These are phyloP conservation scores for Truncatella angustata DNA, from an alignment of 2,329 filamentous ascomycete species.

Conservation along the genomic window DNA sequence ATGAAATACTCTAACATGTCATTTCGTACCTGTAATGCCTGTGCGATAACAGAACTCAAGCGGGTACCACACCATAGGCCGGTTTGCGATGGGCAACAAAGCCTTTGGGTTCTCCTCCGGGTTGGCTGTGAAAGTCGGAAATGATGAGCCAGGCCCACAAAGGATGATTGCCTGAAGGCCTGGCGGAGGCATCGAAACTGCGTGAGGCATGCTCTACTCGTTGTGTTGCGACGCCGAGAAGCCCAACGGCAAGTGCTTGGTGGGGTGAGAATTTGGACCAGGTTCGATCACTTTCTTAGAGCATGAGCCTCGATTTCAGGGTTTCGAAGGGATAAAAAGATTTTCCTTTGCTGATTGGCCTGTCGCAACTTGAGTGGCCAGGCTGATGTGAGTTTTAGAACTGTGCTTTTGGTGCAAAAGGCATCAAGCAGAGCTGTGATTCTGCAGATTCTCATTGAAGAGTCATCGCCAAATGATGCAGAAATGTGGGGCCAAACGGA, in stretches of 20 bases:
- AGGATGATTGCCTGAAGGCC: slow-evolving; percentile 82
- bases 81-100: slow-evolving; percentile 76
- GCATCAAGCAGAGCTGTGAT: neutral
- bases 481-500: neutral
- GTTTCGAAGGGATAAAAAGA: too few relatives aligned
- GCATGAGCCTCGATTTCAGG: too few relatives aligned
- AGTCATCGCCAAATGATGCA: slow-evolving; percentile 2
- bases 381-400: too few relatives aligned
- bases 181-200: slow-evolving; percentile 67
- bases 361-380: too few relatives aligned
- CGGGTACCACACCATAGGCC: slow-evolving; percentile 88
- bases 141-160: slow-evolving; percentile 78
- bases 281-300: too few relatives aligned
- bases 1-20: too few relatives aligned
- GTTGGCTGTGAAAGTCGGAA: slow-evolving; percentile 79
- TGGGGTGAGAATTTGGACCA: neutral
- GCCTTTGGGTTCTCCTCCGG: slow-evolving; percentile 81
- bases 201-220: slow-evolving; percentile 75
- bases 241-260: slow-evolving; percentile 4
- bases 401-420: too few relatives aligned
- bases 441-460: neutral
- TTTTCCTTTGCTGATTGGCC: too few relatives aligned
- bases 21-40: slow-evolving; percentile 65
- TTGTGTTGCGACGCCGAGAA: neutral
- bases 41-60: slow-evolving; percentile 82